Base-by-base conservation (phyloP, 2,329 filamentous ascomycete genomes). In the Alternaria tenuissima region DNA sequence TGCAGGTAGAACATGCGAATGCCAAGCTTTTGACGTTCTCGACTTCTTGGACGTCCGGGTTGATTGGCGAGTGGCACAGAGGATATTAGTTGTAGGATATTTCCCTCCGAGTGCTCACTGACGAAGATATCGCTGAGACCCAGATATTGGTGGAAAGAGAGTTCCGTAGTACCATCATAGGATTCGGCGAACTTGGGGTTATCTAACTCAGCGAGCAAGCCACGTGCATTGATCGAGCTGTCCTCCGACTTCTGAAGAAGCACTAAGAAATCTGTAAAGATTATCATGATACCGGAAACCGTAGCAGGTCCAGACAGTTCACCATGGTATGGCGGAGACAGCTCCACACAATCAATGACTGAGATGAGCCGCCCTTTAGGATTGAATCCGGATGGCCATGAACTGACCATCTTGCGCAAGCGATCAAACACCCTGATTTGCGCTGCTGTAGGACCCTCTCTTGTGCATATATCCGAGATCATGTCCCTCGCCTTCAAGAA, bases 381-480 rank as follows among this genome's bases (percentile, higher is more conserved):
- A 67, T 89, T 87, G 24, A 94, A 85, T 51, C 89, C 86, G 22
- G 81, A 74, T 1, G 93, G 92, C 92, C 93, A 96, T 46, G 85
- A 87, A 70, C 92, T 88, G 42, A 96, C 86, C 77, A 95, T 86
- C 65, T 90, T 89, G 64, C 89, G 89, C 48, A 97, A 81, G 42
- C 91, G 88, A 67, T 88, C 90, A 34, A 90, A 86, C 44, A 92
- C 84, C 67, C 92, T 91, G 9, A 89, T 88, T 67, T 93, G 91
- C 71, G 92, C 90, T 3, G 83, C 80, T 78, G 83, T 71, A 72
- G 91, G 75, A 81, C 91, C 85, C 70, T 97, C 94, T 81, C 97
- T 89, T 16, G 94, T 96, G 79, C 95, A 99, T 43, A 99, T 99
- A 55, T 96, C 95, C 20, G 94, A 93, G 67, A 99, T 93, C 54